These are phyloP conservation scores for Cryptosporidium bovis DNA, from an alignment of 169 alveolate genomes.

Conservation along the genomic window DNA sequence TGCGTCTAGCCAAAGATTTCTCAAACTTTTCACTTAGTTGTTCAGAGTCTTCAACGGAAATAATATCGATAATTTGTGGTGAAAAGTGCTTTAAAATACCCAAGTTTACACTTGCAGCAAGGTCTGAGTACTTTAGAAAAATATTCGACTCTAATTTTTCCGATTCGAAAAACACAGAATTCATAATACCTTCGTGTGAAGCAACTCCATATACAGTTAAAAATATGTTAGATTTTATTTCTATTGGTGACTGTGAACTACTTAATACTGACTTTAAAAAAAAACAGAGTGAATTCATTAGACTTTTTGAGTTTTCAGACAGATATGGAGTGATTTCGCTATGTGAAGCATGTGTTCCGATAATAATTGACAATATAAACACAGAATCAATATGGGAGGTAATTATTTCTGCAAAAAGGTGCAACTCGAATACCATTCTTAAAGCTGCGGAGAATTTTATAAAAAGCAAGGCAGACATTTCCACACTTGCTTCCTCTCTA, in stretches of 20 bases:
- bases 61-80: constrained; percentile 50
- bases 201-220: constrained; percentile 33
- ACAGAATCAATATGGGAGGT: constrained; percentile 31
- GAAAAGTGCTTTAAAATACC: constrained; percentile 35
- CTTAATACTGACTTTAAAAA: background rate
- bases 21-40: constrained; percentile 32
- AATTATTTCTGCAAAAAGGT: constrained; percentile 30
- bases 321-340: constrained; percentile 38
- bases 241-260: constrained; percentile 38
- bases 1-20: constrained; percentile 50
- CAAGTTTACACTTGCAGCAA: constrained; percentile 63
- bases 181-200: constrained; percentile 27
- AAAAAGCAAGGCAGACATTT: constrained; percentile 17
- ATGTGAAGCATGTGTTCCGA: constrained; percentile 34
- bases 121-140: constrained; percentile 37
- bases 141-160: constrained; percentile 33
- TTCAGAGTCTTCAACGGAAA: constrained; percentile 14
- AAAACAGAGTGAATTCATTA: constrained; percentile 15
- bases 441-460: constrained; percentile 33
- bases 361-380: constrained; percentile 40
- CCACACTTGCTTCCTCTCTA: constrained; percentile 20
- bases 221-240: constrained; percentile 51
- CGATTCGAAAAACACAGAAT: constrained; percentile 6
- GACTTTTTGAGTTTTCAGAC: constrained; percentile 44
- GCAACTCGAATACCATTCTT: constrained; percentile 14